Conservation (phyloP, 2,329 filamentous ascomycete genomes). For the Emmonsiellopsis sp. region DNA sequence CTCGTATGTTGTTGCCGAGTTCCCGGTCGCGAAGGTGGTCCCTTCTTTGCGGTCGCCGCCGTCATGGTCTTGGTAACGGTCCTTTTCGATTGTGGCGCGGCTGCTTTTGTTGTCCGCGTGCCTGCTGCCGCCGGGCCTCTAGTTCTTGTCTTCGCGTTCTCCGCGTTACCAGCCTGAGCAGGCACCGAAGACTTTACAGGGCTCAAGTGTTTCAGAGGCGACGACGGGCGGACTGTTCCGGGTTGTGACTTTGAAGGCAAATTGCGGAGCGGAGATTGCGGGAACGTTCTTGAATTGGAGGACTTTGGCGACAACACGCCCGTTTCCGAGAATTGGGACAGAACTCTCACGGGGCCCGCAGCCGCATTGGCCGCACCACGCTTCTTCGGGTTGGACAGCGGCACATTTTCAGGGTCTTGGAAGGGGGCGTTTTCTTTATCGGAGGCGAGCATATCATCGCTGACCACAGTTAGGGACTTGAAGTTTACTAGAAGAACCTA, state of each 20-base stretch:
- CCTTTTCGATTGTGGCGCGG: constrained; percentile 18
- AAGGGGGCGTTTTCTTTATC: constrained; percentile 66
- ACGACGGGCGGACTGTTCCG: constrained; percentile 49
- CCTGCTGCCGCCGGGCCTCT: constrained; percentile 18
- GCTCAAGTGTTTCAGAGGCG: constrained; percentile 51
- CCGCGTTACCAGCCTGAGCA: constrained; percentile 11
- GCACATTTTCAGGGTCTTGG: constrained; percentile 32
- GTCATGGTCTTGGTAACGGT: constrained; percentile 18
- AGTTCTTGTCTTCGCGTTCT: constrained; percentile 17
- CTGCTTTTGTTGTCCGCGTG: constrained; percentile 17
- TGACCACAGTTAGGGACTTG: constrained; percentile 29
- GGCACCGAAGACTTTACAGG: constrained; percentile 25
- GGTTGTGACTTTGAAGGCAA: constrained; percentile 44
- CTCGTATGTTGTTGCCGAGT: constrained; percentile 31
- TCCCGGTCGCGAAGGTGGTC: constrained; percentile 26
- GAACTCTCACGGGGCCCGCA: constrained; percentile 30
- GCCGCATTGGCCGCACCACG: constrained; percentile 33
- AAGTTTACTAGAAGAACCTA: constrained; percentile 7
- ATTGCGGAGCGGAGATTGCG: constrained; percentile 45
- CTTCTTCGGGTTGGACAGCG: constrained; percentile 63
- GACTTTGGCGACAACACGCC: constrained; percentile 73
- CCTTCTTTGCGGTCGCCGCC: constrained; percentile 22
- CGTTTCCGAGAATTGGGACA: constrained; percentile 39
- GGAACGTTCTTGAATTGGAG: constrained; percentile 63
- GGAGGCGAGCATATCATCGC: constrained; percentile 53